Conservation (phyloP, 106 monocot genomes). For the Amphibolis antarctica region DNA sequence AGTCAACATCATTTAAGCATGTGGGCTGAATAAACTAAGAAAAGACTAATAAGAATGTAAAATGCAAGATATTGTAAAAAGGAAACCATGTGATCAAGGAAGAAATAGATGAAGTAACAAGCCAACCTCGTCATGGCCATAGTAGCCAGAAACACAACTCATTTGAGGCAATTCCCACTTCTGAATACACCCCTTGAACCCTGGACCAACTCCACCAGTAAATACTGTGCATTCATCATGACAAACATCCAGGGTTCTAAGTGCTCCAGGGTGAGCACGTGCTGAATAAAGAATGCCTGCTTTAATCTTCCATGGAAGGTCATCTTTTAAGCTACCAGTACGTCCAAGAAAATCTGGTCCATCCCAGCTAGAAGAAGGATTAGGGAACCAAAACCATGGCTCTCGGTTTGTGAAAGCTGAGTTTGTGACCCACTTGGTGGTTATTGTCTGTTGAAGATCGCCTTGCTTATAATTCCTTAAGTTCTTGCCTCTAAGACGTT, state of each 20-base stretch:
- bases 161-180: slow-evolving; percentile 87
- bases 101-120: slow-evolving; percentile 6
- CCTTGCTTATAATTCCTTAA: slow-evolving; percentile 20
- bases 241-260: slow-evolving; percentile 57
- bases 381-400: slow-evolving; percentile 92
- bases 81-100: not conserved
- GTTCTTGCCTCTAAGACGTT: slow-evolving; percentile 30
- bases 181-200: slow-evolving; percentile 88
- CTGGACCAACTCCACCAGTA: slow-evolving; percentile 93
- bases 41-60: too few relatives aligned
- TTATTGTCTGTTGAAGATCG: slow-evolving; percentile 27
- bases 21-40: too few relatives aligned
- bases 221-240: slow-evolving; percentile 73
- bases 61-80: too few relatives aligned
- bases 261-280: slow-evolving; percentile 79
- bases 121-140: slow-evolving; percentile 95
- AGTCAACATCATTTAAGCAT: too few relatives aligned
- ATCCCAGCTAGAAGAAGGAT: slow-evolving; percentile 38
- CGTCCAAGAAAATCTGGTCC: slow-evolving; percentile 55
- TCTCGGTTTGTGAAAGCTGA: slow-evolving; percentile 24
- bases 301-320: slow-evolving; percentile 79
- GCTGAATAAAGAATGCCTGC: slow-evolving; percentile 65
- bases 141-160: slow-evolving; percentile 82
- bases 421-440: slow-evolving; percentile 6
- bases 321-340: slow-evolving; percentile 40